Percentiles rank a stretch among this genome's conserved stretches.
Conservation (phyloP, 495 filamentous ascomycete genomes). For the Aspergillus diversus region DNA sequence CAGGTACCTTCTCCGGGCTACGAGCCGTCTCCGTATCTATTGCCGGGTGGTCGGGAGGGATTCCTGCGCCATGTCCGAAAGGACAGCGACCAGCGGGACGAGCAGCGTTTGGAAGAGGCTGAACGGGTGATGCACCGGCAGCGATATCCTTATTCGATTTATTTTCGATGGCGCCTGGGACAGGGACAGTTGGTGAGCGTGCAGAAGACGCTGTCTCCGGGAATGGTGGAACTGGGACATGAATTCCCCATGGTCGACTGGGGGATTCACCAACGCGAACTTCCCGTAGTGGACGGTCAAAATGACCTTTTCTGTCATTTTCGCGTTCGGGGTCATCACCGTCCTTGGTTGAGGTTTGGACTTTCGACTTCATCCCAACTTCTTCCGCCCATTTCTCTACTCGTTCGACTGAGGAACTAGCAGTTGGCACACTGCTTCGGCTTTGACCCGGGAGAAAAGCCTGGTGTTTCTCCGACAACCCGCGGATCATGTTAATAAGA, state of each 20-base stretch:
- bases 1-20: constrained; percentile 3
- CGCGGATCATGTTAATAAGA: constrained; percentile 87
- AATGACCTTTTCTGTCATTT: constrained; percentile 58
- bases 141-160: constrained; percentile 21
- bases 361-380: constrained; percentile 52
- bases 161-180: constrained; percentile 23
- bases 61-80: constrained; percentile 45
- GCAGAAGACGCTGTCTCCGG: constrained; percentile 22
- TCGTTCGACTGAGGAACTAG: constrained; percentile 55
- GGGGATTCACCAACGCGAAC: constrained; percentile 87
- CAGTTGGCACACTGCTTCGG: constrained; percentile 37
- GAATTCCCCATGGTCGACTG: constrained; percentile 88
- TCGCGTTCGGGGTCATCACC: constrained; percentile 42
- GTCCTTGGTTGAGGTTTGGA: constrained; percentile 35
- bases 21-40: constrained; percentile 27
- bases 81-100: constrained; percentile 47
- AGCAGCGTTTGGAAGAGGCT: constrained; percentile 25
- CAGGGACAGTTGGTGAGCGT: constrained; percentile 32
- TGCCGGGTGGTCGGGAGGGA: constrained; percentile 21
- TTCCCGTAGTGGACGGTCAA: constrained; percentile 80
- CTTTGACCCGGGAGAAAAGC: constrained; percentile 71
- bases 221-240: constrained; percentile 58
- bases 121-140: constrained; percentile 13
- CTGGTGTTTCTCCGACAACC: constrained; percentile 80
- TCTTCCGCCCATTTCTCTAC: constrained; percentile 82